Conservation (phyloP, 2,329 filamentous ascomycete genomes). For the Ophiostoma tasmaniense region DNA sequence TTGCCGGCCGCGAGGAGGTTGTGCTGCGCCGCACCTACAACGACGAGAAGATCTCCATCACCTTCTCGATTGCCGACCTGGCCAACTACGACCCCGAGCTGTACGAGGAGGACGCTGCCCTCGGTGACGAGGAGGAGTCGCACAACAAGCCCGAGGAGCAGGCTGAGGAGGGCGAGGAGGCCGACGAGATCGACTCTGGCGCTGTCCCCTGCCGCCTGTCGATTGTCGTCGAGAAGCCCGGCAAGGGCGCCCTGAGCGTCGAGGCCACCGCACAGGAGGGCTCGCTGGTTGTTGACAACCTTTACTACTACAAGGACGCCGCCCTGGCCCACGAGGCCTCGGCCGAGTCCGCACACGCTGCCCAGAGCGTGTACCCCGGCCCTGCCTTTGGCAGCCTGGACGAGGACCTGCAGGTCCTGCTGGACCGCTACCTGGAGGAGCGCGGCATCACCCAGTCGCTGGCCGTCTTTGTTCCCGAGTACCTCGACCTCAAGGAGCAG, state of each 20-base stretch:
- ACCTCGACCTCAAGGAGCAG: conserved; percentile 98
- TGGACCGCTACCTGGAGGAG: conserved; percentile 93
- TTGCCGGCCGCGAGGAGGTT: conserved; percentile 78
- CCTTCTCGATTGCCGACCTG: conserved; percentile 78
- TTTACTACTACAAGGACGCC: conserved; percentile 76
- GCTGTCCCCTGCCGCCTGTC: conserved; percentile 74
- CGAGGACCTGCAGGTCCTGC: conserved; percentile 83
- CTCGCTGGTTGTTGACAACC: conserved; percentile 77
- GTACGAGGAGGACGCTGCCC: conserved; percentile 46
- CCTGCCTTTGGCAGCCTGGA: conserved; percentile 91
- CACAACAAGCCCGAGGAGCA: conserved; percentile 46
- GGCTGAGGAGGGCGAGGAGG: conserved; percentile 46
- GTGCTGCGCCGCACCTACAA: conserved; percentile 73
- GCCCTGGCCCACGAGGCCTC: conserved; percentile 67
- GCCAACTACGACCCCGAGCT: conserved; percentile 55
- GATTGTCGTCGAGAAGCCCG: conserved; percentile 80
- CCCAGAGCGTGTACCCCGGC: conserved; percentile 75
- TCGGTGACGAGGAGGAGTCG: conserved; percentile 46
- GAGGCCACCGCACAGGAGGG: conserved; percentile 83
- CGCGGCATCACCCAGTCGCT: conserved; percentile 80
- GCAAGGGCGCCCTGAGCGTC: conserved; percentile 76
- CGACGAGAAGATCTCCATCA: conserved; percentile 72
- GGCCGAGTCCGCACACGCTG: conserved; percentile 67
- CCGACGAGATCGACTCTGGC: conserved; percentile 39
- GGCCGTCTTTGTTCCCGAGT: conserved; percentile 87